Evolutionary conservation across 176 grass and related monocot species (phyloP), one percentile per base, ranked within the genome.

Genomic region (Tuctoria greenei): DNA sequence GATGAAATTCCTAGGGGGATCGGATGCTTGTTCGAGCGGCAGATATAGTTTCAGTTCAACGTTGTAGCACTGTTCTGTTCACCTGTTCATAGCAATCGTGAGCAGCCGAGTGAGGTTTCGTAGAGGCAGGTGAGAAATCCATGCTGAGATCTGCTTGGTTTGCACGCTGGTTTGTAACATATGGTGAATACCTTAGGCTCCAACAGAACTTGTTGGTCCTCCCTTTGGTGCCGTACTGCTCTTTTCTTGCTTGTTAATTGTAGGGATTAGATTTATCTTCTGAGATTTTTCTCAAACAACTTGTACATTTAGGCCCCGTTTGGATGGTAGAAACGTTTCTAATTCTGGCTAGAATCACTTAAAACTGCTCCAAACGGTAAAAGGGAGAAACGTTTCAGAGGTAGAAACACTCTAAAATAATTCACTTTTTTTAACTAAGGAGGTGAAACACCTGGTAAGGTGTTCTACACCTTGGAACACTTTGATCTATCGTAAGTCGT

Each of bases 71-170:
- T 23, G 15, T 71, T 38, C 44, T 20, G n/a, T 72, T 51, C 68
- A 10, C 61, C 12, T 27, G 25, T 6, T 60, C 4, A 13, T 58
- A 58, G 55, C n/a, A 31, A 31, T 31, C 31, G 15, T 49, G 39
- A 41, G 43, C 3, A 45, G 43, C 7, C 2, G 16, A 54, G 1
- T 63, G 50, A 36, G 41, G 13, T 35, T 50, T 47, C 1, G 46
- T 16, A 18, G 2, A 43, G 44, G 16, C 14, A 2, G 9, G 46
- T 20, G 20, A 25, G 4, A 15, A 28, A 47, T 66, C 5, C 40
- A 26, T 66, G 34, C 2, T 81, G 73, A 81, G n/a, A 37, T 70
- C 34, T 70, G 25, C 5, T 52, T 71, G 42, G 27, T 45, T 66
- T 67, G 44, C 3, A 28, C 23, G 31, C 27, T 4, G 4, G 13